Conservation (phyloP, 164 flowering plant genomes). For the Chloranthus sessilifolius region DNA sequence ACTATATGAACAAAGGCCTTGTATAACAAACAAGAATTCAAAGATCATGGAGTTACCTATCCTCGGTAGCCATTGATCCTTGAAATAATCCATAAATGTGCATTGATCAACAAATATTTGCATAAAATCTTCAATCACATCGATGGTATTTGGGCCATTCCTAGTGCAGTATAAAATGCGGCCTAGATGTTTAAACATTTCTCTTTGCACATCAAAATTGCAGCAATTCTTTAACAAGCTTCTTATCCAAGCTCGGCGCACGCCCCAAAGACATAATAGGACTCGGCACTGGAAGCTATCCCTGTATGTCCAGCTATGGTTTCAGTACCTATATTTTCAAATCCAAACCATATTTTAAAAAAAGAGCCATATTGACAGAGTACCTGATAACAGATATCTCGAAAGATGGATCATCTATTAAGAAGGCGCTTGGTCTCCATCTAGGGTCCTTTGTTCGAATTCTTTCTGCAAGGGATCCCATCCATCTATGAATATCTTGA, state of each 20-base stretch:
- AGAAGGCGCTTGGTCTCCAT: slow-evolving; percentile 39
- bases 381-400: slow-evolving; percentile 33
- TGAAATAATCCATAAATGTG: slow-evolving; percentile 46
- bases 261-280: slow-evolving; percentile 41
- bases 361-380: neutral
- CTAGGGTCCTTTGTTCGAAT: slow-evolving; percentile 33
- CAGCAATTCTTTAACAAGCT: slow-evolving; percentile 37
- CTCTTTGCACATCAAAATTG: slow-evolving; percentile 43
- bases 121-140: slow-evolving; percentile 45
- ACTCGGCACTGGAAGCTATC: slow-evolving; percentile 47
- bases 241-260: slow-evolving; percentile 49
- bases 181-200: slow-evolving; percentile 46
- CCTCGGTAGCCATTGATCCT: slow-evolving; percentile 32
- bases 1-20: neutral
- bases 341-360: neutral
- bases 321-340: neutral
- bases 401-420: slow-evolving; percentile 43
- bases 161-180: slow-evolving; percentile 36
- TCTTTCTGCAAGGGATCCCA: slow-evolving; percentile 36
- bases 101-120: slow-evolving; percentile 47
- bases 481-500: slow-evolving; percentile 33
- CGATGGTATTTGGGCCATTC: slow-evolving; percentile 23
- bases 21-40: neutral
- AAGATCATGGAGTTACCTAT: slow-evolving; percentile 25
- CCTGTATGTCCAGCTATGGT: slow-evolving; percentile 23